phyloP scores from a whole-genome alignment of 2,329 filamentous ascomycete genomes.

The Fusarium albosuccineum region DNA sequence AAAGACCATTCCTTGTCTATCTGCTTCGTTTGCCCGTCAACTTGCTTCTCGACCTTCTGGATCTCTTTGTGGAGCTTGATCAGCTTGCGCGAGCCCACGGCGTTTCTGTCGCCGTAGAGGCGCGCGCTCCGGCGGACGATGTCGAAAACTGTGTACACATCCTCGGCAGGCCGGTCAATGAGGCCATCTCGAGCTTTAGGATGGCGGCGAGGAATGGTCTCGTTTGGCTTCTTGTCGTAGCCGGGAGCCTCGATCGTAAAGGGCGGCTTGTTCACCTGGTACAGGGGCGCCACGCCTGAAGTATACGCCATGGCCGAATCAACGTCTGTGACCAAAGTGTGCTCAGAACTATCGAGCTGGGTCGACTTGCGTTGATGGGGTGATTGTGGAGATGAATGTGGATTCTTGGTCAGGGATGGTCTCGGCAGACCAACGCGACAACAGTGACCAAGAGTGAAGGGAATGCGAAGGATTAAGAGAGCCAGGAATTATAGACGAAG shows the following conservation, averaged over 20 bases:
- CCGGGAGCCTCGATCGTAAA: conserved; percentile 80
- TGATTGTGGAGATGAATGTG: too few relatives aligned
- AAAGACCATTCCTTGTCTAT: conserved; percentile 92
- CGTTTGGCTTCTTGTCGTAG: conserved; percentile 76
- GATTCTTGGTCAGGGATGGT: too few relatives aligned
- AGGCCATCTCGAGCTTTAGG: conserved; percentile 77
- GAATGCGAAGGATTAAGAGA: too few relatives aligned
- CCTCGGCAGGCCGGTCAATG: conserved; percentile 72
- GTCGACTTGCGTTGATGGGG: too few relatives aligned
- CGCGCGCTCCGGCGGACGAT: conserved; percentile 77
- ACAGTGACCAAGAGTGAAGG: too few relatives aligned
- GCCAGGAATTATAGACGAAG: not conserved
- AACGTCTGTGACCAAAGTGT: too few relatives aligned
- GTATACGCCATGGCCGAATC: too few relatives aligned
- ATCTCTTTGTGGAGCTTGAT: conserved; percentile 83
- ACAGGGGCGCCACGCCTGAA: conserved; percentile 61
- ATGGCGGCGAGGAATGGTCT: conserved; percentile 85
- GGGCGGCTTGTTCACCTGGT: conserved; percentile 75
- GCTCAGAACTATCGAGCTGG: too few relatives aligned
- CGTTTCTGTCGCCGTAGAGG: conserved; percentile 70
- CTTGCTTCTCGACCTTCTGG: conserved; percentile 88
- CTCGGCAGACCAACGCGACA: too few relatives aligned
- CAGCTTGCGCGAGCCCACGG: conserved; percentile 78
- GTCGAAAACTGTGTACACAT: conserved; percentile 82
- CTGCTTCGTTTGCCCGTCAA: conserved; percentile 81